phyloP scores from a whole-genome alignment of 192 early-diverging fungal species.

The Thoreauomyces humboldtii region DNA sequence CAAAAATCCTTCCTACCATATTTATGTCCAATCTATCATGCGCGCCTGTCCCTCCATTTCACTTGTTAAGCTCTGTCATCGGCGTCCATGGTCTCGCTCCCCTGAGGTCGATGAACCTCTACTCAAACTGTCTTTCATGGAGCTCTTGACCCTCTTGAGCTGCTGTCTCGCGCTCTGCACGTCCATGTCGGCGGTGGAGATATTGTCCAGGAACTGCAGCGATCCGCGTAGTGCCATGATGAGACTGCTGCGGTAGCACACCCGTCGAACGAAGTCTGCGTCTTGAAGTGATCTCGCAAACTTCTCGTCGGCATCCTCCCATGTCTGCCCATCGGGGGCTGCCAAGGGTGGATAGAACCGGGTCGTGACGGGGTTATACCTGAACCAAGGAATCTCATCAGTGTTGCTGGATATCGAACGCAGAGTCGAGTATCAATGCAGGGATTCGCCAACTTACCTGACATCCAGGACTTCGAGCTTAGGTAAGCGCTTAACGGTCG shows the following conservation, averaged over 20 bases:
- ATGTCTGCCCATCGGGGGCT: neutral
- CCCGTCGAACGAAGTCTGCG: constrained; percentile 19
- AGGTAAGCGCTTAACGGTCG: neutral
- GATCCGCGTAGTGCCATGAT: constrained; percentile 8
- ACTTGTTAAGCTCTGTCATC: no score
- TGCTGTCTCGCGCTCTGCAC: neutral
- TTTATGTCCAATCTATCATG: no score
- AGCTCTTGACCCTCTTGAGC: neutral
- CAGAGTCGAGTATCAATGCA: no score
- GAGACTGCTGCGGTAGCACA: constrained; percentile 22
- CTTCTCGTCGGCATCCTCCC: constrained; percentile 13
- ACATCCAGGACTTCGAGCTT: constrained; percentile 24
- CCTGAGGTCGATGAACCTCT: no score
- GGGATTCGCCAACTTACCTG: no score
- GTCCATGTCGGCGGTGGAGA: neutral
- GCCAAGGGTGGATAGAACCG: constrained; percentile 5
- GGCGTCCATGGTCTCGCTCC: no score
- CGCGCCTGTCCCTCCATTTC: no score
- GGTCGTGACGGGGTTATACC: constrained; percentile 19
- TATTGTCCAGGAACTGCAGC: constrained; percentile 20
- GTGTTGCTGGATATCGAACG: no score
- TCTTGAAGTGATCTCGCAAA: constrained; percentile 21
- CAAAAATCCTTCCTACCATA: no score
- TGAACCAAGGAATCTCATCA: no score
- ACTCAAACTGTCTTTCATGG: no score